These are phyloP conservation scores for Pistacia integerrima DNA, from an alignment of 345 rosid species.

Conservation along the genomic window DNA sequence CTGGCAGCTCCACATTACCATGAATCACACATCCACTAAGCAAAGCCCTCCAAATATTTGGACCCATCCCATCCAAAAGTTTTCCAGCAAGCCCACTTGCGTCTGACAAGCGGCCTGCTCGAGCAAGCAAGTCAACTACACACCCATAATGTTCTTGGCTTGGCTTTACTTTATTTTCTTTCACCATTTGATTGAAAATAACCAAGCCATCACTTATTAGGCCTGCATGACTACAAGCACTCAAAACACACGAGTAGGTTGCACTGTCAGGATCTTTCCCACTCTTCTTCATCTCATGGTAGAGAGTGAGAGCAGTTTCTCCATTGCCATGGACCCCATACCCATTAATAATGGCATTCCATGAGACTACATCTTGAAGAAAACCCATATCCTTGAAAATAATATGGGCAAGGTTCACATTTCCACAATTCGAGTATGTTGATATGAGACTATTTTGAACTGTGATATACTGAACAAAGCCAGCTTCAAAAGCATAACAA, in stretches of 20 bases:
- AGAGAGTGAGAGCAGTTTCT: slow-evolving; percentile 39
- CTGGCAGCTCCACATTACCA: slow-evolving; percentile 42
- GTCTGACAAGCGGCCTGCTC: slow-evolving; percentile 44
- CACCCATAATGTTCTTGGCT: slow-evolving; percentile 39
- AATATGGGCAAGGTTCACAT: slow-evolving; percentile 27
- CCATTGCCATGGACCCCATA: slow-evolving; percentile 40
- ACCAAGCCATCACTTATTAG: slow-evolving; percentile 38
- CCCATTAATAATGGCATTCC: slow-evolving; percentile 54
- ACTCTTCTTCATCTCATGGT: slow-evolving; percentile 36
- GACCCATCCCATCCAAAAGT: slow-evolving; percentile 26
- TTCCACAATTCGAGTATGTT: slow-evolving; percentile 51
- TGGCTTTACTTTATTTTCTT: slow-evolving; percentile 37
- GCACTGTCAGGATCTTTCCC: slow-evolving; percentile 40
- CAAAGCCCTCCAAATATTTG: slow-evolving; percentile 43
- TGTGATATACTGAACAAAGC: slow-evolving; percentile 23
- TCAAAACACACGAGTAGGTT: slow-evolving; percentile 39
- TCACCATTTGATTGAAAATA: slow-evolving; percentile 40
- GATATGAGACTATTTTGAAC: slow-evolving; percentile 50
- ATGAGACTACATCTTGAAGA: slow-evolving; percentile 40
- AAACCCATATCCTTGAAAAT: slow-evolving; percentile 40
- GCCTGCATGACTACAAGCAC: slow-evolving; percentile 49
- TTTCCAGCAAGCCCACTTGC: slow-evolving; percentile 26
- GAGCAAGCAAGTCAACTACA: slow-evolving; percentile 42
- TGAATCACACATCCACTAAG: slow-evolving; percentile 42
- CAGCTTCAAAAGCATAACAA: slow-evolving; percentile 32